Evolutionary conservation across 805 yeast genomes (phyloP).

Genomic region (Candida chauliodis): DNA sequence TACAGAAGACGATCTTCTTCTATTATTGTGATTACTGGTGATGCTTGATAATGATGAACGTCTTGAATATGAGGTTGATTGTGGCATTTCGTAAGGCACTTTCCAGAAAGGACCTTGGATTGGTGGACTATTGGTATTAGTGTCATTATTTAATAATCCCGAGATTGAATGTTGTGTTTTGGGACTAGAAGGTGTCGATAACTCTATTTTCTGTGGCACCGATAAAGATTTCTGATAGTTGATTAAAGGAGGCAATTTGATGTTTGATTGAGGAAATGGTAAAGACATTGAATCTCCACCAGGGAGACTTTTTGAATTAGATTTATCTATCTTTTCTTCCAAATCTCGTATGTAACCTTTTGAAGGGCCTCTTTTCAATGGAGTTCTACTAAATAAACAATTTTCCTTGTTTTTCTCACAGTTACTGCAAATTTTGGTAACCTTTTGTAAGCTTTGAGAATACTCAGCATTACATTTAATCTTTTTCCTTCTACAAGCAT

Average conservation of each 20-base stretch:
- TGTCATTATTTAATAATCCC: constrained; percentile 7
- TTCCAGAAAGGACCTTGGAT: constrained; percentile 55
- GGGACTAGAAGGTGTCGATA: constrained; percentile 16
- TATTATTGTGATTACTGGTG: not conserved
- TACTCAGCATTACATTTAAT: constrained; percentile 66
- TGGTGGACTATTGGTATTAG: constrained; percentile 21
- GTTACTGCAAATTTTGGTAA: constrained; percentile 56
- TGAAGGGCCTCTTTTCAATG: constrained; percentile 75
- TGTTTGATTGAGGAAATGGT: constrained; percentile 12
- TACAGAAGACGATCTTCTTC: constrained; percentile 40
- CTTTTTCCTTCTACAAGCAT: constrained; percentile 72
- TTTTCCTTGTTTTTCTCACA: constrained; percentile 57
- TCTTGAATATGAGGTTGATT: constrained; percentile 9
- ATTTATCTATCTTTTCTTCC: constrained; percentile 34
- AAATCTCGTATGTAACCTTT: constrained; percentile 59
- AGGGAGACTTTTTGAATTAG: not conserved
- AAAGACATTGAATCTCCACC: constrained; percentile 3
- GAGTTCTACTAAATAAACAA: constrained; percentile 69
- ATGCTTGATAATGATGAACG: constrained; percentile 7
- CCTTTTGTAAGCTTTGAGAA: constrained; percentile 39
- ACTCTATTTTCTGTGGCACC: constrained; percentile 6
- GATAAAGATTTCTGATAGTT: constrained; percentile 15
- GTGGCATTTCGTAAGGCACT: constrained; percentile 58
- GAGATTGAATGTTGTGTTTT: constrained; percentile 10
- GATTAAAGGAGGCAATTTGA: constrained; percentile 29